A percentile compares a stretch with the other conserved stretches of the same genome.
Conservation (phyloP, 495 filamentous ascomycete species). For the Aspergillus indologenus region DNA sequence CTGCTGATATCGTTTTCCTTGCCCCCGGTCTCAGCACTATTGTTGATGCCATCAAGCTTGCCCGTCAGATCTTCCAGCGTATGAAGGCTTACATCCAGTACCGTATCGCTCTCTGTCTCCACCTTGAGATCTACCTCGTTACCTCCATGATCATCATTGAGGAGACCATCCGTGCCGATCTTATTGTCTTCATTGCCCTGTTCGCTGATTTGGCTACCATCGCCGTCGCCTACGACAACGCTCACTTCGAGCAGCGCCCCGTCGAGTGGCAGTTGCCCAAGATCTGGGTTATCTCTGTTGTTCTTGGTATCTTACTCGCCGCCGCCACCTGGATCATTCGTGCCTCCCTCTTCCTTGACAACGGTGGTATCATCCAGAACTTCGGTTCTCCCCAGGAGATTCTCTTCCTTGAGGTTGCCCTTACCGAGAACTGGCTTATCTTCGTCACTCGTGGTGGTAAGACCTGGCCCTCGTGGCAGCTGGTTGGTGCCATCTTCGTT, state of each 20-base stretch:
- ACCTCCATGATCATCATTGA: conserved; percentile 76
- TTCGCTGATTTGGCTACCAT: conserved; percentile 78
- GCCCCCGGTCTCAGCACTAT: conserved; percentile 74
- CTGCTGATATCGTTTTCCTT: conserved; percentile 77
- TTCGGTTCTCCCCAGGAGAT: conserved; percentile 69
- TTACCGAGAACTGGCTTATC: conserved; percentile 79
- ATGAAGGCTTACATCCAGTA: conserved; percentile 83
- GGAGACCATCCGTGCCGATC: conserved; percentile 62
- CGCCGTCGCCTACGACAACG: conserved; percentile 74
- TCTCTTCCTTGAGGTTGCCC: conserved; percentile 69
- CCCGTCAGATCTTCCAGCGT: conserved; percentile 77
- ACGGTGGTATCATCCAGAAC: conserved; percentile 72
- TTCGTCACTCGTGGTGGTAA: conserved; percentile 73
- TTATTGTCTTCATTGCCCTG: conserved; percentile 74
- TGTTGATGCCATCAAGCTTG: conserved; percentile 74
- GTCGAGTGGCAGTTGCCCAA: conserved; percentile 77
- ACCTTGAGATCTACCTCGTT: conserved; percentile 75
- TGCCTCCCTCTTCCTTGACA: conserved; percentile 60
- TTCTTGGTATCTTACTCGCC: conserved; percentile 64
- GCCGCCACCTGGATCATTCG: conserved; percentile 68
- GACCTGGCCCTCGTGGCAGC: conserved; percentile 70
- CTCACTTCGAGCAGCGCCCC: conserved; percentile 66
- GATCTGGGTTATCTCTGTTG: conserved; percentile 72
- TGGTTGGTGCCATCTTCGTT: conserved; percentile 66
- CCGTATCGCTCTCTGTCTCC: conserved; percentile 74